Evolutionary conservation across 2,329 filamentous ascomycete genomes (phyloP).

Genomic region (Sporothrix phasma): DNA sequence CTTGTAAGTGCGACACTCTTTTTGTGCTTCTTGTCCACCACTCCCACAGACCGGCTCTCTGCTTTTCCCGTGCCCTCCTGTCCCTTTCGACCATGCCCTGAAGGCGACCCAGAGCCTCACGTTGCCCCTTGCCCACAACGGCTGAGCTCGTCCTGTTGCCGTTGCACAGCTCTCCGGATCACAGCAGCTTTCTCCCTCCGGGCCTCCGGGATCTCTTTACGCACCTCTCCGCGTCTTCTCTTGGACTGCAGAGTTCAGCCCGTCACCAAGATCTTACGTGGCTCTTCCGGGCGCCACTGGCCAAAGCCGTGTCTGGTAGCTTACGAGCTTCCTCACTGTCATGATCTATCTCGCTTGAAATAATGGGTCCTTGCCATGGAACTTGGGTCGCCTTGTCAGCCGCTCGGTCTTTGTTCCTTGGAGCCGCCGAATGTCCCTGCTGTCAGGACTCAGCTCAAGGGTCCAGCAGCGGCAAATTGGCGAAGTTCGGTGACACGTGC

Average conservation of each 20-base stretch:
- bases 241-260: background rate
- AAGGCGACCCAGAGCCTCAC: too few species aligned
- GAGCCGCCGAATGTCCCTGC: conserved; percentile 3
- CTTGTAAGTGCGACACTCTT: background rate
- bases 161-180: background rate
- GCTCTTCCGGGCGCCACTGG: background rate
- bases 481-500: conserved; percentile 11
- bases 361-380: background rate
- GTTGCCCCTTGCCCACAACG: background rate
- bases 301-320: background rate
- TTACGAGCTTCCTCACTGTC: background rate
- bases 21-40: background rate
- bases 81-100: too few species aligned
- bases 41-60: too few species aligned
- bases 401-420: background rate
- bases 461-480: background rate
- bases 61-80: too few species aligned
- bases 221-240: background rate
- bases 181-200: background rate
- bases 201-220: background rate
- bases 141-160: background rate
- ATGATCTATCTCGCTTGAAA: background rate
- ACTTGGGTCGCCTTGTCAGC: background rate
- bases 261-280: background rate
- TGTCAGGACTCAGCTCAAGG: background rate